These are phyloP conservation scores for Royoungia palumana DNA, from an alignment of 768 basidiomycete species.

Conservation along the genomic window DNA sequence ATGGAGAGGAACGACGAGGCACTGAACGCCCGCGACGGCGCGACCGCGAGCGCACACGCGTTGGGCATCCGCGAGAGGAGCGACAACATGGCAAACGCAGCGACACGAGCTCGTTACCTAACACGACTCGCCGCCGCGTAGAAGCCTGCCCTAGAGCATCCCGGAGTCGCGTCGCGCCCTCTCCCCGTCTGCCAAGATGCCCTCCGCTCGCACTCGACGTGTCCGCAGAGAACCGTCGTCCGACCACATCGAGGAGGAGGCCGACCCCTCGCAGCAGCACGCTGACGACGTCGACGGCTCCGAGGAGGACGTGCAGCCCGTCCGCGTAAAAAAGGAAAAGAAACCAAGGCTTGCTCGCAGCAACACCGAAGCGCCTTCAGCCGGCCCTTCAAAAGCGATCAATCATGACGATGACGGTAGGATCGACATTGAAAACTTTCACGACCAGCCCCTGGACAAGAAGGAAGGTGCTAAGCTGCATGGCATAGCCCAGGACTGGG, in stretches of 20 bases:
- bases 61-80: constrained; percentile 12
- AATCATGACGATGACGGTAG: constrained; percentile 40
- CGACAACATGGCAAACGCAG: too few species aligned
- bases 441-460: constrained; percentile 61
- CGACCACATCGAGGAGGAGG: constrained; percentile 60
- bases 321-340: constrained; percentile 35
- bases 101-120: too few species aligned
- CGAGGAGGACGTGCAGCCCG: constrained; percentile 41
- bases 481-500: constrained; percentile 64
- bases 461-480: constrained; percentile 50
- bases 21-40: constrained; percentile 53
- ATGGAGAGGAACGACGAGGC: constrained; percentile 51
- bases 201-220: constrained; percentile 36
- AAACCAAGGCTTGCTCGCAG: constrained; percentile 27
- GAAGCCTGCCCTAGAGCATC: constrained; percentile 28
- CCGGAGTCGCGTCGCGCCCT: constrained; percentile 20
- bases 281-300: constrained; percentile 42
- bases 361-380: constrained; percentile 14
- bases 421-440: constrained; percentile 61
- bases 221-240: constrained; percentile 47
- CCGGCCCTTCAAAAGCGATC: constrained; percentile 21
- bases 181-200: constrained; percentile 25
- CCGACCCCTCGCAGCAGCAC: constrained; percentile 35
- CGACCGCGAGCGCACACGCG: not conserved
- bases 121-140: constrained; percentile 18